Conservation (phyloP, 1,284 basidiomycete species). For the Meripilus lineatus region DNA sequence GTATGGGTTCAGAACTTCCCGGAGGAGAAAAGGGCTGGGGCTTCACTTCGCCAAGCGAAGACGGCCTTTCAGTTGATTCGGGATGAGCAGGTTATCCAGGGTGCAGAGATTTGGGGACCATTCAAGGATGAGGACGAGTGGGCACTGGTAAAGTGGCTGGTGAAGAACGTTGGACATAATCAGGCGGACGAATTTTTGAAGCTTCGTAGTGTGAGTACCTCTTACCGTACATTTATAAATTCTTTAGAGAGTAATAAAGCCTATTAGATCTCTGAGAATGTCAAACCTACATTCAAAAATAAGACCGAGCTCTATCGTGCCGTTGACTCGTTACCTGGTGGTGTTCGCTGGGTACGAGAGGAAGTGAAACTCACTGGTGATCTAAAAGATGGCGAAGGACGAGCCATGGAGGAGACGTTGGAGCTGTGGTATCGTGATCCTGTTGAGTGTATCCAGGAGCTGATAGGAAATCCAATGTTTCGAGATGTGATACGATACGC, state of each 20-base stretch:
- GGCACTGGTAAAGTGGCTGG: constrained; percentile 28
- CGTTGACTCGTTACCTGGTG: constrained; percentile 18
- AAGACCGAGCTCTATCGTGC: constrained; percentile 10
- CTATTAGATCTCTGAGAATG: constrained; percentile 13
- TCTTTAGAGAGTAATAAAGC: background rate
- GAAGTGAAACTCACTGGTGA: constrained; percentile 15
- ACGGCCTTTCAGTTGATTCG: too few species aligned
- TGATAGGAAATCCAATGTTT: constrained; percentile 26
- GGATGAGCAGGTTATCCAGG: too few species aligned
- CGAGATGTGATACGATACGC: constrained; percentile 18
- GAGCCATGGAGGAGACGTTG: constrained; percentile 11
- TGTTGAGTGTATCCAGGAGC: constrained; percentile 21
- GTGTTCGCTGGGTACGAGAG: constrained; percentile 15
- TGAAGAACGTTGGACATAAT: constrained; percentile 24
- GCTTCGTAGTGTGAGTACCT: constrained; percentile 25
- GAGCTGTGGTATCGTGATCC: constrained; percentile 28
- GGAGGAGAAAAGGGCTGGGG: too few species aligned
- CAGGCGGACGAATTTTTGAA: too few species aligned
- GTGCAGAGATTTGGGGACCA: too few species aligned
- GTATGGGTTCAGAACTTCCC: too few species aligned
- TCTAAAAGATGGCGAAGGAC: constrained; percentile 10
- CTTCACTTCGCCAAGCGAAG: too few species aligned
- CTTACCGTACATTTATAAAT: constrained; percentile 6
- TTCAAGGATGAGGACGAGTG: constrained; percentile 25
- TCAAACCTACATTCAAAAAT: constrained; percentile 13